Base-by-base conservation (phyloP, 148 eudicot species). In the Chenopodium suecicum region DNA sequence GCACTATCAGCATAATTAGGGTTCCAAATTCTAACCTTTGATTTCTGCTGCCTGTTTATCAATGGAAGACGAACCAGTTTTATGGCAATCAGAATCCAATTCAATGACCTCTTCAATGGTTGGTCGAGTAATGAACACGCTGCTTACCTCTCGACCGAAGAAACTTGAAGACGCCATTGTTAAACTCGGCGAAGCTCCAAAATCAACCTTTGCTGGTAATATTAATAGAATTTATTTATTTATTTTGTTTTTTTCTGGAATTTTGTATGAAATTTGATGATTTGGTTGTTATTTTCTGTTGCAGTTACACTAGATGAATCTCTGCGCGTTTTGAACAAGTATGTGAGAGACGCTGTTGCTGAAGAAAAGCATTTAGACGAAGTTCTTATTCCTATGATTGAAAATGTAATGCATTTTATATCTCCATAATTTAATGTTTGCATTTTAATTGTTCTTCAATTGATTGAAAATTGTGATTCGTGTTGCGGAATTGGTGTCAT, bases 271-370 rank as follows among this genome's bases (percentile, higher is more conserved):
- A 70, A 14, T 47, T 84, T 32, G 29, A 6, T 44, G 11, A 22
- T 14, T 58, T 23, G 62, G 70, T 19, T 46, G 32, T 25, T 46
- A 27, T 48, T 31, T 8, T 31, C 11, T n/a, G 13, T 8, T 78
- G 22, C 89, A 94, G 98, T 63, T 89, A 84, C 90, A 22, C 70
- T 94, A 86, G 95, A 88, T 79, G 91, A 92, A 29, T 94, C 98
- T 66, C 84, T 94, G 75, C 83, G 85, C 77, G 82, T 91, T 77
- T 86, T 92, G 85, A 84, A 85, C 85, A 86, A 88, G 83, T 90
- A 88, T 69, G 83, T 94, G 27, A 82, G 88, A 29, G 93, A 91
- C 41, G 89, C 90, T 44, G 91, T 88, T 37, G 89, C 88, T 58
- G 87, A 85, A 81, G 85, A 78, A 79, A 88, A 86, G 81, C 64